Conservation (phyloP, 2,329 filamentous ascomycete genomes). For the Sporothrix luriei region DNA sequence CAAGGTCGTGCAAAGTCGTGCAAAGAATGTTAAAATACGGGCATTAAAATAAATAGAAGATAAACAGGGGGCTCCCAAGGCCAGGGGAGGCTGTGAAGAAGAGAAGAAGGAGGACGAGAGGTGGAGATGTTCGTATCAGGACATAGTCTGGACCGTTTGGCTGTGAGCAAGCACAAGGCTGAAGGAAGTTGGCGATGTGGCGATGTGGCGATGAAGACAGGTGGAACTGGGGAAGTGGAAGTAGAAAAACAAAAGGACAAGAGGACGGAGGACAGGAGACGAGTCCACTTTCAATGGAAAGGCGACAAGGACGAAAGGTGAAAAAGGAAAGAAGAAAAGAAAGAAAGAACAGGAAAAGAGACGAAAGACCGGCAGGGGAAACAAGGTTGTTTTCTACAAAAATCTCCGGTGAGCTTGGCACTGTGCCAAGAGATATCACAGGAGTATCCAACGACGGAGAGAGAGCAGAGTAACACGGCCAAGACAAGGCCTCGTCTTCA, state of each 20-base stretch:
- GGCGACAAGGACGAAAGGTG: not conserved
- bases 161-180: conserved; percentile 5
- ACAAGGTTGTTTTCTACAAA: conserved; percentile 28
- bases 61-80: conserved; percentile 30
- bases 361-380: conserved; percentile 10
- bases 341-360: not conserved
- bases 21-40: too few species aligned
- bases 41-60: not conserved
- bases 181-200: not conserved
- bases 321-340: conserved; percentile 1
- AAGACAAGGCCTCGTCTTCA: not conserved
- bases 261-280: conserved; percentile 28
- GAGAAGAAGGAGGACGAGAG: conserved; percentile 11
- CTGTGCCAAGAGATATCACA: not conserved
- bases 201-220: not conserved
- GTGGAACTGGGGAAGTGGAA: not conserved
- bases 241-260: conserved; percentile 22
- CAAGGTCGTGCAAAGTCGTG: not conserved
- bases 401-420: conserved; percentile 25
- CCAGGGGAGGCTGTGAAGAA: conserved; percentile 33
- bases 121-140: not conserved
- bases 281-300: conserved; percentile 20
- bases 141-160: conserved; percentile 28
- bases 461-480: not conserved
- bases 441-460: not conserved